These are phyloP conservation scores for Arabidopsis suecica DNA, from an alignment of 345 rosid genomes.

Conservation along the genomic window DNA sequence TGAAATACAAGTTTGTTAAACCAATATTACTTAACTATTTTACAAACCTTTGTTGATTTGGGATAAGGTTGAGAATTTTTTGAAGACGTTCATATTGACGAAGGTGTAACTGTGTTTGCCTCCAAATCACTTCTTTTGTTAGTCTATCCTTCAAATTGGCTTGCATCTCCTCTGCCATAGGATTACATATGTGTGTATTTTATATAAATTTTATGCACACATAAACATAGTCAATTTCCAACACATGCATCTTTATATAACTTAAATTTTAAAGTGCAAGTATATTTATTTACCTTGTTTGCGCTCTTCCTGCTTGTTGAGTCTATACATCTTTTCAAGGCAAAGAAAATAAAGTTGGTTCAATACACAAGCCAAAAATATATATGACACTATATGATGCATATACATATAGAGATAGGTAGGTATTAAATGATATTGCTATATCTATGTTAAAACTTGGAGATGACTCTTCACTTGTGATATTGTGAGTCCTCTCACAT, in stretches of 20 bases:
- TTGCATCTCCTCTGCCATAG: not conserved
- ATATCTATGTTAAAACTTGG: constrained; percentile 47
- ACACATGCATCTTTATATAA: not conserved
- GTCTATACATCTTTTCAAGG: constrained; percentile 18
- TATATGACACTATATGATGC: not conserved
- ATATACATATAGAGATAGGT: not conserved
- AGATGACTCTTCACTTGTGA: constrained; percentile 78
- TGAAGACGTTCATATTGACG: not conserved
- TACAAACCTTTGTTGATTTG: not conserved
- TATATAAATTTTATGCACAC: not conserved
- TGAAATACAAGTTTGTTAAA: not conserved
- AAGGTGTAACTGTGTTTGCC: constrained; percentile 15
- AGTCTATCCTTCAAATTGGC: not conserved
- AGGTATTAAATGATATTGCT: not conserved
- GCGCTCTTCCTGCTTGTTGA: not conserved
- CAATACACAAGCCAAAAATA: not conserved
- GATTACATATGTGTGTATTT: not conserved
- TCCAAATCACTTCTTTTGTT: not conserved
- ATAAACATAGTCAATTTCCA: not conserved
- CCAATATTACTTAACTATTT: not conserved
- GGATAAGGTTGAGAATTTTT: too few relatives aligned
- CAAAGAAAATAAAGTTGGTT: not conserved
- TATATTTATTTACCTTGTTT: constrained; percentile 4
- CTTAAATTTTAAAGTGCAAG: not conserved
- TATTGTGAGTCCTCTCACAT: constrained; percentile 53